Evolutionary conservation across 805 yeast genomes (phyloP), one percentile per base, ranked within the genome.

Genomic region (Tetrapisispora pingtungensis): DNA sequence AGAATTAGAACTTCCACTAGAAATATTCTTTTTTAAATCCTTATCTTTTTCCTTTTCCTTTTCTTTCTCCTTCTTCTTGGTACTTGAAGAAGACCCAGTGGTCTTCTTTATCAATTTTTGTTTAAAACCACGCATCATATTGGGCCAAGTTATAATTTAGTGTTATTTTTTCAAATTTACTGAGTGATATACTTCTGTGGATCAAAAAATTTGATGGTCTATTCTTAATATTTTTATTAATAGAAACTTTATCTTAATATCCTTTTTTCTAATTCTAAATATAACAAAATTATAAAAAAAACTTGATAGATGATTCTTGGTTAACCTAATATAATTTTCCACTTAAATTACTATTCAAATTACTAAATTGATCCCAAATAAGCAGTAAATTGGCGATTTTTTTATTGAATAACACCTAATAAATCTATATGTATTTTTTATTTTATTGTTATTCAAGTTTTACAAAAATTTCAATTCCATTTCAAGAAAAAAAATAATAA

Each of bases 41-140:
- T 52, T 58, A 39, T 63, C 61, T 35, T 58, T 59, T 34, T 67
- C 69, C 44, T 62, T 64, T 40, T 65, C 59, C 50, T 71, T 64
- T 41, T 72, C 70, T 59, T 73, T 69, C 47, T 71, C 68, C 51
- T 71, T 68, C 45, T 66, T 56, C 49, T 64, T 64, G 36, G 66
- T 66, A 40, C 57, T 50, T 8, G 70, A 65, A n/a, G 68, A 61
- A 36, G 59, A 51, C 20, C 64, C 65, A 22, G 61, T 54, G 20
- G 68, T 59, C 52, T 62, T 62, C 58, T 62, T 64, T 34, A 62
- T 62, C 49, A 64, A 50, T 51, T 78, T 68, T 57, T 80, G 83
- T 57, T 78, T 80, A 63, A 80, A 79, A 26, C 84, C 84, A 66
- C 78, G 80, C 84, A 80, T 80, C 86, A 80, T 80, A 56, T 70